Evolutionary conservation across 164 flowering plant genomes (phyloP).

Genomic region (Vitis labrusca): DNA sequence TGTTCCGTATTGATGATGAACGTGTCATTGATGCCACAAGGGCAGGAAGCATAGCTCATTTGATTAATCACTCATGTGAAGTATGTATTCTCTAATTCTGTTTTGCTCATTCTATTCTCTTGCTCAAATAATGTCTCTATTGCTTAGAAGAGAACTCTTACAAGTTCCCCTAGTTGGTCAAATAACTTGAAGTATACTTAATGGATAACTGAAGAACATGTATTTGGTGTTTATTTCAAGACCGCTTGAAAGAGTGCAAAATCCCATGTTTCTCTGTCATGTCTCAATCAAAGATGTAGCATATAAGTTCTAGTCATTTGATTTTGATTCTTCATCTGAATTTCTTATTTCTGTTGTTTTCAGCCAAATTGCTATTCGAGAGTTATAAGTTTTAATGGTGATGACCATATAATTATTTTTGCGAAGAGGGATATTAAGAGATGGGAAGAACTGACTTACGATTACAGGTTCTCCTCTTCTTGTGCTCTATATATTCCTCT

Average conservation of each 20-base stretch:
- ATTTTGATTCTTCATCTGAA: conserved; percentile 2
- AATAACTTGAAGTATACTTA: neutral
- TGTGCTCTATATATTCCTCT: neutral
- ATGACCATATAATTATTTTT: conserved; percentile 90
- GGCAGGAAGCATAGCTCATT: conserved; percentile 97
- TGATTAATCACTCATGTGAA: conserved; percentile 96
- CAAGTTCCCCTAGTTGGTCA: neutral
- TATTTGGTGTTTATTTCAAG: neutral
- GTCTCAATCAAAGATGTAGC: neutral
- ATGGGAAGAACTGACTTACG: conserved; percentile 98
- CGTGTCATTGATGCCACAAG: conserved; percentile 98
- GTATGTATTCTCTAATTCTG: conserved; percentile 37
- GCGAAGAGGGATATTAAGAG: conserved; percentile 91
- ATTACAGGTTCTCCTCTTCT: conserved; percentile 71
- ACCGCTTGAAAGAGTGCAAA: neutral
- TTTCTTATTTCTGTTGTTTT: conserved; percentile 12
- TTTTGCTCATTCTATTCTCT: neutral
- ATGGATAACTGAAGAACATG: too few species aligned
- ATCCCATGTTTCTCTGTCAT: neutral
- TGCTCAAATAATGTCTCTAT: neutral
- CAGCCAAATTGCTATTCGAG: conserved; percentile 99
- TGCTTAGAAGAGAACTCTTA: neutral
- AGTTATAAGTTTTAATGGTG: conserved; percentile 78
- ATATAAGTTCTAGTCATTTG: too few species aligned
- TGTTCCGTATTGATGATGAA: conserved; percentile 92